These are phyloP conservation scores for Ceratocystis harringtonii DNA, from an alignment of 2,329 filamentous ascomycete species.

Conservation along the genomic window DNA sequence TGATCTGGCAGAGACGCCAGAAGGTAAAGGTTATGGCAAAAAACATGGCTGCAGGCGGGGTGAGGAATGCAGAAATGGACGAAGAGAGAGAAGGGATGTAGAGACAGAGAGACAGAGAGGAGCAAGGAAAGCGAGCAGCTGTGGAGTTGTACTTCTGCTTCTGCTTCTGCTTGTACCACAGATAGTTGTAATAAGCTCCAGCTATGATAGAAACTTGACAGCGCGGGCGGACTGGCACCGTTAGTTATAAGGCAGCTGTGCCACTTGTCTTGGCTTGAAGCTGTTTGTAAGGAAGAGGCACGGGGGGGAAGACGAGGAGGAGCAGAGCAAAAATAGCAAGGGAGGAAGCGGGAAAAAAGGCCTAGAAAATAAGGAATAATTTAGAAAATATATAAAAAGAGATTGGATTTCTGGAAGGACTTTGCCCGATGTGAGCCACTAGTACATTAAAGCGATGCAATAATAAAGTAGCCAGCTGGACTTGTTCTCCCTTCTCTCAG, in stretches of 20 bases:
- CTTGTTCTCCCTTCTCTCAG: no score
- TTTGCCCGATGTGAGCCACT: no score
- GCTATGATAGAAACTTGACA: not conserved
- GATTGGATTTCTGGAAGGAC: not conserved
- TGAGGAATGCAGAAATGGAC: not conserved
- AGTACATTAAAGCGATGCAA: no score
- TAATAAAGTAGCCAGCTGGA: no score
- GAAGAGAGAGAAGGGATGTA: not conserved
- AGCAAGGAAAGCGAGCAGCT: not conserved
- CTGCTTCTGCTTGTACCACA: no score
- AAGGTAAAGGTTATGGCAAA: constrained; percentile 49
- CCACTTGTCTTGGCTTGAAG: not conserved
- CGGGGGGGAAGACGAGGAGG: not conserved
- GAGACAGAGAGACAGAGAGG: not conserved
- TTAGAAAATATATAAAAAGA: not conserved
- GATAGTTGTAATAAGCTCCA: no score
- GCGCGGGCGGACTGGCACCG: not conserved
- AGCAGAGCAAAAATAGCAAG: not conserved
- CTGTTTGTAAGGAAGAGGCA: not conserved
- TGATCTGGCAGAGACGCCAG: constrained; percentile 46
- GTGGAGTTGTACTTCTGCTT: no score
- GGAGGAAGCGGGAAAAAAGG: not conserved
- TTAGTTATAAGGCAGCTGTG: not conserved
- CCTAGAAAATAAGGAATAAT: no score
- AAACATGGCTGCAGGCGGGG: constrained; percentile 34